These are phyloP conservation scores for Pontederia paniculata DNA, from an alignment of 176 grass and related monocot genomes.

Conservation along the genomic window DNA sequence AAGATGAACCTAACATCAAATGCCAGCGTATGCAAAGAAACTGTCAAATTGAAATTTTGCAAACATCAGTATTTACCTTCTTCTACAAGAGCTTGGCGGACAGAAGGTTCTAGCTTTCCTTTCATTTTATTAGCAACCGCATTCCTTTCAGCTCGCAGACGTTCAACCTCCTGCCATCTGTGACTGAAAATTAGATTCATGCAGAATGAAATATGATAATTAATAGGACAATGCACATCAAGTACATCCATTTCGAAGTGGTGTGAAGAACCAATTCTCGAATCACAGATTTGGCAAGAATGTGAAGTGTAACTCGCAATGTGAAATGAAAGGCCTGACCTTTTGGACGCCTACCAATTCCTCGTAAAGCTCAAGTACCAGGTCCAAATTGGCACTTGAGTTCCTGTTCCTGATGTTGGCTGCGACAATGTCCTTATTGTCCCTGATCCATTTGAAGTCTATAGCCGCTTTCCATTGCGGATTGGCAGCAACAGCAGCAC, in stretches of 20 bases:
- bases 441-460: conserved; percentile 98
- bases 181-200: conserved; percentile 53
- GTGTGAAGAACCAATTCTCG: too few species aligned
- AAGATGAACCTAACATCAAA: not conserved
- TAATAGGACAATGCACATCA: conserved; percentile 6
- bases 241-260: not conserved
- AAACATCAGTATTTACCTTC: conserved; percentile 43
- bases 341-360: conserved; percentile 68
- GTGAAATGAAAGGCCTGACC: conserved; percentile 33
- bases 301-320: conserved; percentile 12
- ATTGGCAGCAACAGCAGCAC: conserved; percentile 25
- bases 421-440: conserved; percentile 56
- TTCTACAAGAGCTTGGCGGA: conserved; percentile 79
- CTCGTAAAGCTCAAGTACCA: conserved; percentile 79
- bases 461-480: conserved; percentile 85
- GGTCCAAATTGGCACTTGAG: conserved; percentile 57
- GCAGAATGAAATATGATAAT: too few species aligned
- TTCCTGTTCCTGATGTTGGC: conserved; percentile 58
- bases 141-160: conserved; percentile 87
- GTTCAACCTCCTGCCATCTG: conserved; percentile 97
- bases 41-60: too few species aligned
- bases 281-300: not conserved
- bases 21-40: too few species aligned
- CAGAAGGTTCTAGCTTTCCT: conserved; percentile 70
- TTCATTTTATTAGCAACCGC: conserved; percentile 90